Evolutionary conservation across 306 rosid genomes (phyloP), one percentile per base, ranked within the genome.

Genomic region (Rubus parviflorus): DNA sequence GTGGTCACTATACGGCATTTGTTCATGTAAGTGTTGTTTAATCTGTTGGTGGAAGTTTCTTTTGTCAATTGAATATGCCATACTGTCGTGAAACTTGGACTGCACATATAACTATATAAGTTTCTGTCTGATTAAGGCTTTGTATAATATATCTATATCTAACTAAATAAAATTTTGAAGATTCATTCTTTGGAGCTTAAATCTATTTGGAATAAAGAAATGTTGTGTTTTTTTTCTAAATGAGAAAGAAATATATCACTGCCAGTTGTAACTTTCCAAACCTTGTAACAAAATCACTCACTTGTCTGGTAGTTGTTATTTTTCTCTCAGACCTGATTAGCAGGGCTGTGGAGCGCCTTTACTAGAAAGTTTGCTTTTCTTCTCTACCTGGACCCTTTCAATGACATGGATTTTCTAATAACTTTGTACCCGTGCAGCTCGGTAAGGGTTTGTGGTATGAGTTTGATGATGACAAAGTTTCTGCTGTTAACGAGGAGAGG

Each of bases 1-100:
- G 92, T 9, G 98, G 98, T 79, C 98, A 94, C 75, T 92, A 94
- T 74, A 94, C 98, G 14, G 93, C 98, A 51, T 84, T 81, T 82
- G 89, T 91, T 75, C 90, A 81, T 41, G 98, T 94, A 85, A 88
- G 98, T 83, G 52, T 23, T 81, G 56, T 78, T 73, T 42, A 37
- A 57, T 68, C 6, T 77, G 12, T 51, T 19, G 9, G 41, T 1
- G 5, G 17, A 46, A 23, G 11, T 72, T 66, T 42, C 41, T 14
- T 37, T 19, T 47, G 40, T 37, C 22, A 19, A 3, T 35, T 20
- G 54, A 42, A 37, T 20, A 43, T 5, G 20, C 16, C n/a, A 7
- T 35, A 8, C 35, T 35, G 12, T 51, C 1, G 4, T 8, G 20
- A 51, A 46, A 71, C 30, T 49, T 37, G 53, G 74, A 58, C 45